These are phyloP conservation scores for Auxenochlorella pyrenoidosa DNA, from an alignment of 139 green algal genomes.

Conservation along the genomic window DNA sequence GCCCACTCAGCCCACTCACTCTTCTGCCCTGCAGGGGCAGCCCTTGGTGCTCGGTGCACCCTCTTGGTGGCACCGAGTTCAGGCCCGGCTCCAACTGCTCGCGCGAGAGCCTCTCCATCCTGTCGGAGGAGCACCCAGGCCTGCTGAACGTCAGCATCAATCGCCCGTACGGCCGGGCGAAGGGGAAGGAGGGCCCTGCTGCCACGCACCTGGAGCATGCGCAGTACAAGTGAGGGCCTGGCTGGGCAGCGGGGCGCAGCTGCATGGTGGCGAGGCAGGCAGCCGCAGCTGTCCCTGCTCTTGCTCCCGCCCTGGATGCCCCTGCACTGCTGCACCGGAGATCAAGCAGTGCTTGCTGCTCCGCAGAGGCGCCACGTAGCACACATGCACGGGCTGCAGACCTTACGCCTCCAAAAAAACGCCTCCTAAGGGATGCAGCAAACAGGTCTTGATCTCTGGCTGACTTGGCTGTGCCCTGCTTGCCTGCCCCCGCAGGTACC, in stretches of 20 bases:
- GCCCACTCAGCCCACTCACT: too few relatives aligned
- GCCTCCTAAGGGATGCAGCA: too few relatives aligned
- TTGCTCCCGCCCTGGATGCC: neutral
- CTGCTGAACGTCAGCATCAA: neutral
- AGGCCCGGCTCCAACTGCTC: conserved; percentile 3
- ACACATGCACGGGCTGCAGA: too few relatives aligned
- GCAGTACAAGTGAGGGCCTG: neutral
- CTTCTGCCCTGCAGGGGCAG: neutral
- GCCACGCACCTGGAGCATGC: neutral
- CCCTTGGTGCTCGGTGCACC: neutral
- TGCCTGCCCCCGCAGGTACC: neutral
- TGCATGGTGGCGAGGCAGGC: neutral
- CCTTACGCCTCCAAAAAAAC: too few relatives aligned
- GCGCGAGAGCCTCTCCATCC: neutral
- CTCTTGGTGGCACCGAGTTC: neutral
- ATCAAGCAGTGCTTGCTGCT: too few relatives aligned
- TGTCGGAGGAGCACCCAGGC: neutral
- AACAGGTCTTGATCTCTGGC: too few relatives aligned
- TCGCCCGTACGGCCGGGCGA: neutral
- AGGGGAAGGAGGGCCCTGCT: neutral
- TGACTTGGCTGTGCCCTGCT: neutral
- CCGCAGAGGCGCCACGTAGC: too few relatives aligned
- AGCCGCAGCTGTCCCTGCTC: too few relatives aligned
- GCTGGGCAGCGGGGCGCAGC: neutral
- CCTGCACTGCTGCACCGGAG: neutral